Conservation (phyloP, 345 rosid species). For the Salix exigua region DNA sequence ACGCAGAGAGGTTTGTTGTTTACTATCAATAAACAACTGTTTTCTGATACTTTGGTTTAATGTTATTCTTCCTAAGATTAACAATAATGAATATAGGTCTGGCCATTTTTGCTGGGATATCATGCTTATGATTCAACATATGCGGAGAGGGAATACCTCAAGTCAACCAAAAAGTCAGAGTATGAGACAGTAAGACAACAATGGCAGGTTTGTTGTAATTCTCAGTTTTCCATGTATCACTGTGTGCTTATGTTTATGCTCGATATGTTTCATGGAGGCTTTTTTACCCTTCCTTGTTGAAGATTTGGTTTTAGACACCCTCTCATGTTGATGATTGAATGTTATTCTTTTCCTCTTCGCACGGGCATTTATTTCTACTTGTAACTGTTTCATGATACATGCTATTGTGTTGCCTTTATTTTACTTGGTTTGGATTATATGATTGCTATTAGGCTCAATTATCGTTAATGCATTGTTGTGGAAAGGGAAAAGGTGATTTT, state of each 20-base stretch:
- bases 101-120: slow-evolving; percentile 88
- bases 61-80: slow-evolving; percentile 14
- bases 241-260: neutral
- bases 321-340: neutral
- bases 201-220: slow-evolving; percentile 66
- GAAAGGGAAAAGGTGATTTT: neutral
- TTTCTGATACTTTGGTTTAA: neutral
- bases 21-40: slow-evolving; percentile 1
- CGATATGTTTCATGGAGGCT: neutral
- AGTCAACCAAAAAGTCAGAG: slow-evolving; percentile 56
- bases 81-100: slow-evolving; percentile 48
- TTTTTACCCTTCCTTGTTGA: neutral
- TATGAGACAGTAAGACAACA: slow-evolving; percentile 78
- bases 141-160: slow-evolving; percentile 79
- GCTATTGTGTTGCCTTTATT: neutral
- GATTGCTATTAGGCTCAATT: neutral
- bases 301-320: neutral
- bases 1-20: slow-evolving; percentile 70
- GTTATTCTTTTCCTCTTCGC: neutral
- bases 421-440: neutral
- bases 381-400: neutral
- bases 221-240: neutral
- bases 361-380: neutral
- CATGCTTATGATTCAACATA: slow-evolving; percentile 71
- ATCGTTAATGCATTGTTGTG: slow-evolving; percentile 1